A percentile compares a stretch with the other conserved stretches of the same genome.
phyloP scores from a whole-genome alignment of 345 rosid genomes.

The Limnanthes douglasii region DNA sequence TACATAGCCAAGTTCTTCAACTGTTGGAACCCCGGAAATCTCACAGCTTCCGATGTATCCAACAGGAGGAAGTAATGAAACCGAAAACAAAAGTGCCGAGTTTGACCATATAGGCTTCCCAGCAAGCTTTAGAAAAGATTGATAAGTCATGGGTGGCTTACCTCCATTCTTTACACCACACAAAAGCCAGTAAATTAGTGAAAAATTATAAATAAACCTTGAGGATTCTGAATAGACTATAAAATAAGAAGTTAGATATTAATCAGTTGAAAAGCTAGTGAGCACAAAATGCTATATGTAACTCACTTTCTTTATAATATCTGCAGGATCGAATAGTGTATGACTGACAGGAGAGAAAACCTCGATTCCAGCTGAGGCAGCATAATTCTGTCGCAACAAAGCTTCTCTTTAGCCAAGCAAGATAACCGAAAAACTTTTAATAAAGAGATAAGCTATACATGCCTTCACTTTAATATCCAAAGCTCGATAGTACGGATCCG shows the following conservation, averaged over 20 bases:
- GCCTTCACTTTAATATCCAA: constrained; percentile 63
- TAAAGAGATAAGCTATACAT: too few relatives aligned
- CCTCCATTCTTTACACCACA: constrained; percentile 57
- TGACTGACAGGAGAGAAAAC: constrained; percentile 84
- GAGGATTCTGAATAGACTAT: neutral
- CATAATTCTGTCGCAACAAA: constrained; percentile 29
- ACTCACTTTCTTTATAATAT: constrained; percentile 49
- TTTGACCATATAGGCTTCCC: constrained; percentile 68
- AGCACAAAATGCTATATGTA: neutral
- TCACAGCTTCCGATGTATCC: constrained; percentile 44
- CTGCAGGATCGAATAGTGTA: constrained; percentile 64
- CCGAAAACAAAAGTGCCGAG: constrained; percentile 25
- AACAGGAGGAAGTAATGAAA: constrained; percentile 52
- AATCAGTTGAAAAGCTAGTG: too few relatives aligned
- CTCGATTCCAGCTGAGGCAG: constrained; percentile 54
- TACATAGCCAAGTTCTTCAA: constrained; percentile 57
- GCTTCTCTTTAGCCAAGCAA: neutral
- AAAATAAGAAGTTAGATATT: neutral
- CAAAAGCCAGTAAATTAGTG: constrained; percentile 6
- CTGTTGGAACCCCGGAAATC: constrained; percentile 45
- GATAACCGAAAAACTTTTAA: neutral
- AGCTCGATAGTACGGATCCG: constrained; percentile 80
- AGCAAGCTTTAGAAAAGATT: constrained; percentile 78
- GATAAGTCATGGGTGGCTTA: constrained; percentile 66
- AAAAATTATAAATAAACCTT: neutral